Evolutionary conservation across 2,329 filamentous ascomycete species (phyloP), one percentile per base, ranked within the genome.

Genomic region (Hirsutella rhossiliensis): DNA sequence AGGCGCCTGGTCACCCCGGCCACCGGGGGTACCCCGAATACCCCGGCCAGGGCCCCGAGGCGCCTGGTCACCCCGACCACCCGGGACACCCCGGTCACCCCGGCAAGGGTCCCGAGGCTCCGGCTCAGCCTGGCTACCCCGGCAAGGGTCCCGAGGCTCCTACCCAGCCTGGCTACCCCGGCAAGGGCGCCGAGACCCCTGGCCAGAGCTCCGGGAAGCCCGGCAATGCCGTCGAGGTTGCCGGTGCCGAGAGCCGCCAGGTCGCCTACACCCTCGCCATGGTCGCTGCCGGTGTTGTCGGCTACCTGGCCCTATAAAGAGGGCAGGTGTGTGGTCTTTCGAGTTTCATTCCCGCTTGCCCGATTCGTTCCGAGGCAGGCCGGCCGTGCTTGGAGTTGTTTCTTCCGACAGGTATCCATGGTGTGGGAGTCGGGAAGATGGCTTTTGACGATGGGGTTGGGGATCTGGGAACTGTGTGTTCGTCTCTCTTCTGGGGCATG

Each of bases 291-390:
- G 57, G 54, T 34, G 52, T 54, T 36, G 46, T 58, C 37, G 55
- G 54, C 39, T 48, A 55, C 45, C 30, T 61, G 23, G 55, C 56
- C 31, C 48, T 64, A 54, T 64, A 59, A 58, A 27, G 9, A 27
- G 23, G 23, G 23, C 23, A 27, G 23, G 23, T 27, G 23, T 27
- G 23, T 27, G 3, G 23, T 27, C 23, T 27, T 9, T 3, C 23
- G 9, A 27, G 23, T 27, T 9, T 9, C 23, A 9, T 27, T 5
- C 9, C 23, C 23, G 23, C 23, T 27, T 27, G 3, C 9, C 23
- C 6, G 23, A 27, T 27, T 27, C 23, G 9, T 9, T 27, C 5
- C 9, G 23, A 9, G 23, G 3, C 23, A 27, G 23, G 23, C 23
- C 9, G 6, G 23, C 23, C 6, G 9, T 27, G 23, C 23, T n/a